Evolutionary conservation across 164 flowering plant genomes (phyloP).

Genomic region (Liriodendron chinense): DNA sequence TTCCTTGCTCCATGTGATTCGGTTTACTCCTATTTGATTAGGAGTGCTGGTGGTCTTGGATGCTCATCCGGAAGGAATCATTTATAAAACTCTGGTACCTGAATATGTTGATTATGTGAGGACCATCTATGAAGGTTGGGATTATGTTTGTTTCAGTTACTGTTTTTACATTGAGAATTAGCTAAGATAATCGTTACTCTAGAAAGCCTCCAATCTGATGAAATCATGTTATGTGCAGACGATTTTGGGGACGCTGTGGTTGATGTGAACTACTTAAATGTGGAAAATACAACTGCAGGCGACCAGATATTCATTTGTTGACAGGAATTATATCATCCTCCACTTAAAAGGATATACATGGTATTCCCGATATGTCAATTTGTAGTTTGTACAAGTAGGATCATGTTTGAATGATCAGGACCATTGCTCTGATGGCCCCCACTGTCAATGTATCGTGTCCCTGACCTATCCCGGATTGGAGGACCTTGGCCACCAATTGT

Average conservation of each 20-base stretch:
- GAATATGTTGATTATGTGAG: constrained; percentile 70
- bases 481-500: too few species aligned
- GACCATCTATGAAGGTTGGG: constrained; percentile 89
- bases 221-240: constrained; percentile 37
- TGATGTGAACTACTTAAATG: constrained; percentile 89
- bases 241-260: constrained; percentile 78
- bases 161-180: background rate
- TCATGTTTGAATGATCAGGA: too few species aligned
- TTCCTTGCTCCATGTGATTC: background rate
- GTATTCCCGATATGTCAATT: too few species aligned
- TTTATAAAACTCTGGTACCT: constrained; percentile 75
- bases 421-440: too few species aligned
- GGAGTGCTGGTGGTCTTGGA: constrained; percentile 90
- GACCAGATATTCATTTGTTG: constrained; percentile 79
- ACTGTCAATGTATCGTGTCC: too few species aligned
- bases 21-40: constrained; percentile 10
- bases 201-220: background rate
- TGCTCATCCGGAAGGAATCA: constrained; percentile 84
- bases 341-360: too few species aligned
- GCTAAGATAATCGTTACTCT: background rate
- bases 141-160: background rate
- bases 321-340: constrained; percentile 9
- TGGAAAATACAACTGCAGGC: constrained; percentile 39
- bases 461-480: too few species aligned
- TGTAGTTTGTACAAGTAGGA: too few species aligned